Conservation (phyloP, 305 asterid genomes). For the Solanum hybrid region DNA sequence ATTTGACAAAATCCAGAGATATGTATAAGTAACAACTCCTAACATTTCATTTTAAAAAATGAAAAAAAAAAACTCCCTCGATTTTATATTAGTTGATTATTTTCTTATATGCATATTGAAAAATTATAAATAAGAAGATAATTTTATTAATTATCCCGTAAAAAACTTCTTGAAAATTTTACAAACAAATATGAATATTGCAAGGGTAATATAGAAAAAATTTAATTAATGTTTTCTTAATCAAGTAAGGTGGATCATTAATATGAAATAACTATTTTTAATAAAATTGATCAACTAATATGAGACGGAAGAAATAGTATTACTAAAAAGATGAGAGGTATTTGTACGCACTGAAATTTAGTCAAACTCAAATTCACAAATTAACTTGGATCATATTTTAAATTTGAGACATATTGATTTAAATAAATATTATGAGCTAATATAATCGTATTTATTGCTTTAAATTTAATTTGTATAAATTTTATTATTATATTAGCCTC, state of each 20-base stretch:
- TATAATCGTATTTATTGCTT: background rate
- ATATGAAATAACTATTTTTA: too few relatives aligned
- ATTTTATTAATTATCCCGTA: too few relatives aligned
- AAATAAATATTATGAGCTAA: background rate
- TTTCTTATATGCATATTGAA: too few relatives aligned
- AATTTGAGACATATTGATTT: background rate
- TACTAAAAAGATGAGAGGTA: background rate
- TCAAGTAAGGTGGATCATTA: rapidly evolving
- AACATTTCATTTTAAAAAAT: background rate
- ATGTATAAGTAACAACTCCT: background rate
- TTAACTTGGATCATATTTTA: background rate
- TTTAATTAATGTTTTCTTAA: rapidly evolving
- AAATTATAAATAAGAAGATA: background rate
- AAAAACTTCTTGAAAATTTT: too few relatives aligned
- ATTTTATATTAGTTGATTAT: too few relatives aligned
- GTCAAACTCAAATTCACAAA: background rate
- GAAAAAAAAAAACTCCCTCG: too few relatives aligned
- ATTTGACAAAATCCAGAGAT: background rate
- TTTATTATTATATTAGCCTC: background rate
- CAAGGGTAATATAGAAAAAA: background rate
- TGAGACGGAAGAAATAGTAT: too few relatives aligned
- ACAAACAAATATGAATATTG: too few relatives aligned
- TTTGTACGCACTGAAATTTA: background rate
- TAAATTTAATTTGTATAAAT: background rate
- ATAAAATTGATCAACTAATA: too few relatives aligned